Percentiles rank a stretch among this genome's conserved stretches.
phyloP scores from a whole-genome alignment of 495 filamentous ascomycete genomes.

The Talaromyces trachyspermus region DNA sequence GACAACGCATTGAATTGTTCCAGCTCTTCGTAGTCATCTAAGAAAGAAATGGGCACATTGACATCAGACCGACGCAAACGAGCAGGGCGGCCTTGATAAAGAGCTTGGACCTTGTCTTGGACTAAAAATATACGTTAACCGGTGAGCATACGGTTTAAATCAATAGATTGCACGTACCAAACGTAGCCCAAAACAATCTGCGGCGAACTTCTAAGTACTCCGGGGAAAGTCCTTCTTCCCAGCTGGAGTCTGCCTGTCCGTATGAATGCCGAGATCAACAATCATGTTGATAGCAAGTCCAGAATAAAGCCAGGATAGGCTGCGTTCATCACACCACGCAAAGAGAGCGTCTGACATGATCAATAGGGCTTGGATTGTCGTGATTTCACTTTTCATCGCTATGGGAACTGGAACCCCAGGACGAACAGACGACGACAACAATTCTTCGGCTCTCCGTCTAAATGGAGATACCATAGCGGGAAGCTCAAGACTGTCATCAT shows the following conservation, averaged over 20 bases:
- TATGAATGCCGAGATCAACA: constrained; percentile 39
- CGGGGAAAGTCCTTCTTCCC: constrained; percentile 13
- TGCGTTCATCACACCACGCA: constrained; percentile 32
- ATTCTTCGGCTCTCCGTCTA: constrained; percentile 1
- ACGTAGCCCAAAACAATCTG: constrained; percentile 35
- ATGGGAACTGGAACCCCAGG: too few relatives aligned
- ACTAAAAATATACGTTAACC: too few relatives aligned
- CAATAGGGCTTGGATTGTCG: constrained; percentile 37
- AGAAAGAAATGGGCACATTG: constrained; percentile 22
- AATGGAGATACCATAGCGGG: background rate
- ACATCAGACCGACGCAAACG: constrained; percentile 22
- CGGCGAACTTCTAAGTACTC: constrained; percentile 37
- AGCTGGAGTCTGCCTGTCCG: constrained; percentile 14
- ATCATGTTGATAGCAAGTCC: constrained; percentile 39
- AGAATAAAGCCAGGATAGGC: constrained; percentile 37
- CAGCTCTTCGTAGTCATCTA: constrained; percentile 27
- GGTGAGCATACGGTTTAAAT: background rate
- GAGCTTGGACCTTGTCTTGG: constrained; percentile 25
- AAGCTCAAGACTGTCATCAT: too few relatives aligned
- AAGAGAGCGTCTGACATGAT: constrained; percentile 35
- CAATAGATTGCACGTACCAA: constrained; percentile 17
- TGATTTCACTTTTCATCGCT: constrained; percentile 26
- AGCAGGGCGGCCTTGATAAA: constrained; percentile 25
- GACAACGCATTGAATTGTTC: constrained; percentile 15
- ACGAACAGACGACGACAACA: background rate